A percentile compares a stretch with the other conserved stretches of the same genome.
Evolutionary conservation across 2,329 filamentous ascomycete species (phyloP).

Genomic region (Diaporthe caulivora): DNA sequence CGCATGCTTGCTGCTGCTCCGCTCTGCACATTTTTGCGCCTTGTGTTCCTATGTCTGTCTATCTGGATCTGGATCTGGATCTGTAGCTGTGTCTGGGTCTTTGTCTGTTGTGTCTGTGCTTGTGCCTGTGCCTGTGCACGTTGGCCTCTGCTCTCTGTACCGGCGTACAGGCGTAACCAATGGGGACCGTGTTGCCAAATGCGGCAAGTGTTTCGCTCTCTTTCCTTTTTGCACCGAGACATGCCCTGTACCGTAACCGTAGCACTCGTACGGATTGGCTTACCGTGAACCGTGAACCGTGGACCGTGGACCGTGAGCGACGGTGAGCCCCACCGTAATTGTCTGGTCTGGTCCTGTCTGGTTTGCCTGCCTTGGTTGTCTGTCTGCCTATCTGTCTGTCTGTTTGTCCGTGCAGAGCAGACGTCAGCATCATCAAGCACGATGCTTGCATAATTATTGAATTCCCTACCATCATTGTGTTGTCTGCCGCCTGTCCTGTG

Average conservation of each 20-base stretch:
- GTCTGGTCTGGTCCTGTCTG: too few relatives aligned
- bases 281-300: too few relatives aligned
- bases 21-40: neutral
- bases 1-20: neutral
- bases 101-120: neutral
- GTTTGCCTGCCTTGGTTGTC: neutral
- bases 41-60: neutral
- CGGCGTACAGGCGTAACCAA: neutral
- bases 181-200: neutral
- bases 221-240: constrained; percentile 14
- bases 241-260: neutral
- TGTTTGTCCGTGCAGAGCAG: neutral
- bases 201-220: constrained; percentile 24
- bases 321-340: too few relatives aligned
- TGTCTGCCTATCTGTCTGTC: neutral
- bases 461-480: too few relatives aligned
- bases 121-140: neutral
- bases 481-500: neutral
- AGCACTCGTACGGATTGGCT: too few relatives aligned
- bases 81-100: too few relatives aligned
- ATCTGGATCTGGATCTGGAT: neutral
- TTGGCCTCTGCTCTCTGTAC: neutral
- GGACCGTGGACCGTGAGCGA: too few relatives aligned
- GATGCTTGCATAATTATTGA: too few relatives aligned
- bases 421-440: neutral